Percentiles rank a stretch among this genome's conserved stretches.
phyloP scores from a whole-genome alignment of 768 basidiomycete genomes.

The Dictyophora rubrovolvata region DNA sequence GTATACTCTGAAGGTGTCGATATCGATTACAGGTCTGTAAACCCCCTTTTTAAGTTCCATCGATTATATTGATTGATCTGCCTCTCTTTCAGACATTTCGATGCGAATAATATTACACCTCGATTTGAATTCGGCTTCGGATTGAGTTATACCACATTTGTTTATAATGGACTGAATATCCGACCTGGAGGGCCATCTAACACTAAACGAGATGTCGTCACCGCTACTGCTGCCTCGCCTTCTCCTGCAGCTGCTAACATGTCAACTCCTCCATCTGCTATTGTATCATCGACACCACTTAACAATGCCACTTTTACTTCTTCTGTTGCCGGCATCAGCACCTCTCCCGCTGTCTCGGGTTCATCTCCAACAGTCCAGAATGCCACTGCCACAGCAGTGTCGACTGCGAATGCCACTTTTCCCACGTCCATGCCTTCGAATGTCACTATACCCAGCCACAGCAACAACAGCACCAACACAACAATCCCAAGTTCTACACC shows the following conservation, averaged over 20 bases:
- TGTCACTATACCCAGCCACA: neutral
- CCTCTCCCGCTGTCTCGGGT: neutral
- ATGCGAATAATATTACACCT: constrained; percentile 38
- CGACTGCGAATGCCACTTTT: constrained; percentile 45
- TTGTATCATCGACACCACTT: constrained; percentile 21
- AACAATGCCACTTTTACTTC: constrained; percentile 4
- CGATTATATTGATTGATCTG: constrained; percentile 3
- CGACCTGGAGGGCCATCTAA: constrained; percentile 20
- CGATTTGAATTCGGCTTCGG: constrained; percentile 80
- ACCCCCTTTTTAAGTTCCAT: neutral
- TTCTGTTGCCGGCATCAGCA: neutral
- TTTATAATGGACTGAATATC: constrained; percentile 51
- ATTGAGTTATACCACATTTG: constrained; percentile 74
- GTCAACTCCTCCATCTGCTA: neutral
- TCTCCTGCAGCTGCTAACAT: neutral
- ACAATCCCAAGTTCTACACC: neutral
- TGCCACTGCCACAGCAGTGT: constrained; percentile 22
- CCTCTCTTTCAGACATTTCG: constrained; percentile 47
- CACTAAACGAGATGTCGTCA: neutral
- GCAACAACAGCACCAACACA: neutral
- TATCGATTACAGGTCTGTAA: constrained; percentile 19
- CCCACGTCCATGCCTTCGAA: constrained; percentile 43
- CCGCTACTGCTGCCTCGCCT: neutral
- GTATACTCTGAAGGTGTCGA: constrained; percentile 43
- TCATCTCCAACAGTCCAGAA: neutral